Evolutionary conservation across 352 stramenopile species (phyloP), one percentile per base, ranked within the genome.

Genomic region (Saprolegnia parasitica): DNA sequence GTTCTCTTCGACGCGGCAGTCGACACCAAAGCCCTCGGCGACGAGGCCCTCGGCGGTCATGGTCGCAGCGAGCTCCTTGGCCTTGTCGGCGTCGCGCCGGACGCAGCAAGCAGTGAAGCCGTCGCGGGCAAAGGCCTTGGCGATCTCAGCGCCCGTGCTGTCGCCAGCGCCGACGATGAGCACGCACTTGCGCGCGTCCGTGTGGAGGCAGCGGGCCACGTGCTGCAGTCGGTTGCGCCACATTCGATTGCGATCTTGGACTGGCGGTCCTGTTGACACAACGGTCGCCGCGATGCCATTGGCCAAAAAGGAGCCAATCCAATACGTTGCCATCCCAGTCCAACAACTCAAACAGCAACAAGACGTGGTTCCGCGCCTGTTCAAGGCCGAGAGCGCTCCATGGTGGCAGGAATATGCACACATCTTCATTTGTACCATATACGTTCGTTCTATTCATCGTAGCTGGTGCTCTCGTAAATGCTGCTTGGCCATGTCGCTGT

Each of bases 1-100:
- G 20, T 71, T 47, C 5, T 68, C 67, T 70, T 78, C 74, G 20
- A 76, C 62, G n/a, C 74, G 72, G n/a, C 65, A 67, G 49, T 78
- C 74, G 49, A 66, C 73, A 9, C 37, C 72, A 58, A 71, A 71
- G 49, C 61, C 68, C 37, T 60, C 29, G 35, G 61, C 60, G 21
- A 15, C 18, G n/a, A 56, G 46, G 10, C 68, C 68, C 16, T 21
- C 32, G 13, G 40, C 32, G 11, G 16, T 8, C 24, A 74, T 74
- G 8, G 37, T n/a, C 37, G 26, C 23, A 18, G 63, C 68, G 45
- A 74, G 63, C 11, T 49, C 47, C 15, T 50, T 11, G 5, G 70
- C 61, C 40, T 68, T 68, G n/a, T 62, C 64, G 6, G 49, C 50
- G 46, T 73, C 61, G 21, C 71, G 64, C 20, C 71, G 45, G 29